Evolutionary conservation across 1,139 yeast genomes (phyloP), one percentile per base, ranked within the genome.

Genomic region (Hansenula sp.): DNA sequence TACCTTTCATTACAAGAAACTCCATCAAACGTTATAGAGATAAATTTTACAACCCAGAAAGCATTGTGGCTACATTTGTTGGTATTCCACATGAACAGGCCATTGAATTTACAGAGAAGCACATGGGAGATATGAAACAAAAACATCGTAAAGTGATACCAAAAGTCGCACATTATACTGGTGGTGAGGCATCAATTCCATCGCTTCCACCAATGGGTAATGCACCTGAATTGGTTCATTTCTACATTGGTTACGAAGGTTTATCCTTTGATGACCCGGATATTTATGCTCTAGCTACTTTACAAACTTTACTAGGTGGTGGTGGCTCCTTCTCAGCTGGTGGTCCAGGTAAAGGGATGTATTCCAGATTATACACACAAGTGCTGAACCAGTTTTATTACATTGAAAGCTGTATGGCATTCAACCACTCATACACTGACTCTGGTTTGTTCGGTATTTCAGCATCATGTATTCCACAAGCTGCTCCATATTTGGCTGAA

Each of bases 301-400:
- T 93, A 45, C 99, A 93, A 61, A 90, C 93, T 48, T 71, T 93
- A 28, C 71, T 93, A n/a, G 99, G 99, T 35, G 98, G 98, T 33
- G 99, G 99, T 42, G 95, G 97, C 8, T 90, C 98, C 1, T 93
- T 93, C 61, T 84, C 95, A 21, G 98, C 99, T 11, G 99, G 99
- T 52, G 99, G 99, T 0, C 99, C 99, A n/a, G 99, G 99, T 44
- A 93, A 93, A 66, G 99, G 99, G 6, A 91, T 93, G 98, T 94
- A 90, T 63, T 88, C 97, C 2, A 76, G 99, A 48, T 77, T 94
- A 28, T 93, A 90, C 68, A 89, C 96, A 0, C 79, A 91, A 55
- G 96, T 93, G 3, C 73, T 93, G 60, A 93, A 93, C 67, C 93
- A 86, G 62, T 88, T 86, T 62, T 96, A 95, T 36, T 91, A 86